Base-by-base conservation (phyloP, 2,329 filamentous ascomycete genomes). In the Tolypocladium sp. region DNA sequence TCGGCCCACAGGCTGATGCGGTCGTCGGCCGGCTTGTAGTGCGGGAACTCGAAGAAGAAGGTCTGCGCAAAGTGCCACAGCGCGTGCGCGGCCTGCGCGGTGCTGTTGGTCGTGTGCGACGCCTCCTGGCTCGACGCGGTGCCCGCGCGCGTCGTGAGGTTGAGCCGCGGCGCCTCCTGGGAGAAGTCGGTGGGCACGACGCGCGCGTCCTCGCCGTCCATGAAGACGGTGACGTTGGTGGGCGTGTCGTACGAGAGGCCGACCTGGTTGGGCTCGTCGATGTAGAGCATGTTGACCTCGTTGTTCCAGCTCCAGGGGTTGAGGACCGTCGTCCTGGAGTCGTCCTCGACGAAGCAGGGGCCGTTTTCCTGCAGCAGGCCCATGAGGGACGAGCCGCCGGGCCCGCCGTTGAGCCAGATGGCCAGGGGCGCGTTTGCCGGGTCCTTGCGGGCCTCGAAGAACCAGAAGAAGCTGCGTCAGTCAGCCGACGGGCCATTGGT, bases 61-160 rank as follows among this genome's bases (percentile, higher is more conserved):
- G 77, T 80, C 67, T 87, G 83, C n/a, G 86, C 69, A 70, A 88
- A 85, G 66, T 89, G 84, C 83, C 85, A 89, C 33, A 84, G 75
- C 15, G 84, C 81, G 59, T 77, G 73, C 4, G 82, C 83, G 0
- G 82, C 82, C 57, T 79, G 77, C 40, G 76, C 73, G 7, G 82
- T 84, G 17, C 78, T 83, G 65, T 85, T 83, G 53, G 68, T 60
- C 0, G 70, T 71, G 20, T 68, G 62, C 1, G 62, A 62, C 2
- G n/a, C 27, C 20, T 68, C 63, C 58, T 72, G 72, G 57, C 69
- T 73, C 2, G 66, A 65, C 38, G 69, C 64, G 0, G 71, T 72
- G 27, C 73, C 74, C 20, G 73, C 67, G 3, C 71, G 68, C 4
- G 66, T 61, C 1, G 77, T 79, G 12, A 69, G 59, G 61, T 77